These are phyloP conservation scores for Rugosomyces carneus DNA, from an alignment of 1,284 basidiomycete genomes.

Conservation along the genomic window DNA sequence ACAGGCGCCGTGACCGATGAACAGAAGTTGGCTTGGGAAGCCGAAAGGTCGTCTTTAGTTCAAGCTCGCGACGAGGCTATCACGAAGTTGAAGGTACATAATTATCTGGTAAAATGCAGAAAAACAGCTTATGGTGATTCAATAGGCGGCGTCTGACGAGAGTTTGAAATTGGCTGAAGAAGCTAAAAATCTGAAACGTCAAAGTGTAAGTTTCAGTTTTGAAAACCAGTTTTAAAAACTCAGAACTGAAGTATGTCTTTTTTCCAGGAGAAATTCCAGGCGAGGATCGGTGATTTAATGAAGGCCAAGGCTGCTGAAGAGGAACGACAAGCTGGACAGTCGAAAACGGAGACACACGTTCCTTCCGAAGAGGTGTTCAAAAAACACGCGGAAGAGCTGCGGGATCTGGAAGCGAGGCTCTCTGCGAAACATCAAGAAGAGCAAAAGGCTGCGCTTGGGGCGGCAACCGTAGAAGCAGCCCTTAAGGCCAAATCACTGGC, in stretches of 20 bases:
- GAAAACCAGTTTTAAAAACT: slow-evolving; percentile 9
- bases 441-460: slow-evolving; percentile 43
- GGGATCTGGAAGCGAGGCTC: slow-evolving; percentile 46
- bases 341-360: slow-evolving; percentile 31
- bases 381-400: slow-evolving; percentile 55
- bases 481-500: slow-evolving; percentile 19
- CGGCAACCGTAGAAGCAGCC: slow-evolving; percentile 34
- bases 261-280: slow-evolving; percentile 41
- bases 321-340: slow-evolving; percentile 30
- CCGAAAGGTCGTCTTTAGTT: slow-evolving; percentile 50
- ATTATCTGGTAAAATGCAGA: background rate
- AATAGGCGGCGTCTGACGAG: slow-evolving; percentile 40
- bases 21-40: slow-evolving; percentile 40
- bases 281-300: slow-evolving; percentile 19
- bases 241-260: slow-evolving; percentile 25
- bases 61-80: slow-evolving; percentile 57
- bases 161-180: slow-evolving; percentile 43
- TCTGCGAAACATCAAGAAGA: slow-evolving; percentile 48
- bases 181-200: slow-evolving; percentile 34
- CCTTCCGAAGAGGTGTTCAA: slow-evolving; percentile 36
- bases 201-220: slow-evolving; percentile 27
- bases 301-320: slow-evolving; percentile 22
- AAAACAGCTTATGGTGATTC: background rate
- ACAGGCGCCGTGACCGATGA: slow-evolving; percentile 25
- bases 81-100: slow-evolving; percentile 45